Base-by-base conservation (phyloP, 176 grass and related monocot species). In the Avena sativa region DNA sequence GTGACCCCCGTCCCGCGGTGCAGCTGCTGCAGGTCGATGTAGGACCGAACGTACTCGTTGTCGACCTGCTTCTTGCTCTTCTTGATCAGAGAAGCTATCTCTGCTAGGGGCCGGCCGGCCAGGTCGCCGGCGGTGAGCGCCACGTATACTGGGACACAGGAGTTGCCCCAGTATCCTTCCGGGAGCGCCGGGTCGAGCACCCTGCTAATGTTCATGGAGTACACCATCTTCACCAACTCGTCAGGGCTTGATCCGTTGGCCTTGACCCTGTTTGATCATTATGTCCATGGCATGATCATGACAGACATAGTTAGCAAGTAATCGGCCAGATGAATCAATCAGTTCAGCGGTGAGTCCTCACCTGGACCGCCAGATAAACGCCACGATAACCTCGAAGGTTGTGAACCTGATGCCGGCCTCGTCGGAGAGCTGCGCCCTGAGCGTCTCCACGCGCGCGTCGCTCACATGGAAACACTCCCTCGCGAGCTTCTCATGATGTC, bases 121-220 rank as follows among this genome's bases (percentile, higher is more conserved):
- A 97, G 84, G 13, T 94, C 92, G 34, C 85, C 7, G 80, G 61
- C 85, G 20, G 57, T 53, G 43, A 97, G 77, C 3, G 40, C 7
- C 34, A 92, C 83, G 69, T 94, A 97, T 13, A 94, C 92, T 1
- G 95, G 94, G 23, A 94, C 88, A 68, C 95, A 97, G 55, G 89
- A 78, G 77, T 97, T 97, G 78, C 92, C 95, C 95, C 92, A 97
- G 77, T 94, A 89, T 0, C 92, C 88, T 9, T 83, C 63, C 9
- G 95, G 88, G 13, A 93, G 62, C 17, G 61, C 21, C 17, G 80
- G 89, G 16, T 83, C 25, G 9, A 97, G 34, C 19, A 92, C 58
- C 58, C 88, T 94, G 84, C 81, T 91, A 19, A 94, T 89, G 84
- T 97, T 94, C 95, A 97, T 94, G 9, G 92, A 92, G 86, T 97